phyloP scores from a whole-genome alignment of 768 basidiomycete species.

The Leucosporidium yakuticum region DNA sequence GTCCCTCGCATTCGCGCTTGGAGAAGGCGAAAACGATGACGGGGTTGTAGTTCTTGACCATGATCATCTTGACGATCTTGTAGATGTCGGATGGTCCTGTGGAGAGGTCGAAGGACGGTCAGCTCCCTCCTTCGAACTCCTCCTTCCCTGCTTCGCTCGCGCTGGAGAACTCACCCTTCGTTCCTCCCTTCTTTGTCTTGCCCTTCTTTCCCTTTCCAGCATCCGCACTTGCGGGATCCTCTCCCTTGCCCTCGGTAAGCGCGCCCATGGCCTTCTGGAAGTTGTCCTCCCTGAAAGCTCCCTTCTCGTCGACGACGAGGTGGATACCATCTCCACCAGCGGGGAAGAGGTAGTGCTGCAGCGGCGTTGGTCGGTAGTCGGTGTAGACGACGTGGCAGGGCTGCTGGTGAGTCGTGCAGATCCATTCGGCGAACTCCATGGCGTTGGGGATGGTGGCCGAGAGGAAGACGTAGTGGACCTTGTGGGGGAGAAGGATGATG shows the following conservation, averaged over 20 bases:
- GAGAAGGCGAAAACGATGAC: constrained; percentile 98
- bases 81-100: constrained; percentile 85
- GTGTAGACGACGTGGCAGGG: constrained; percentile 99
- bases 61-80: constrained; percentile 97
- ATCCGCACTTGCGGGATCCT: constrained; percentile 68
- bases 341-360: constrained; percentile 98
- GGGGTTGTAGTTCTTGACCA: constrained; percentile 94
- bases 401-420: constrained; percentile 92
- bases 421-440: constrained; percentile 99
- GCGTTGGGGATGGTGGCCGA: constrained; percentile 99
- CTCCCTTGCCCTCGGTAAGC: constrained; percentile 46
- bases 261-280: constrained; percentile 97
- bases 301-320: constrained; percentile 96
- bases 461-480: constrained; percentile 94
- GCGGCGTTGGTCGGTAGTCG: constrained; percentile 93
- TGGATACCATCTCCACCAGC: constrained; percentile 95
- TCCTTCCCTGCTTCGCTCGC: neutral
- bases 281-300: constrained; percentile 93
- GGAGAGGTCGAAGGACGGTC: neutral
- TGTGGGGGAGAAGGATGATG: constrained; percentile 92
- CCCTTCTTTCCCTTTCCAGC: constrained; percentile 84
- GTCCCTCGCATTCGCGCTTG: constrained; percentile 92
- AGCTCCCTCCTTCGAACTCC: too few relatives aligned
- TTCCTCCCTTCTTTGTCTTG: constrained; percentile 82
- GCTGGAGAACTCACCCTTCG: constrained; percentile 61